These are phyloP conservation scores for Corylus heterophylla DNA, from an alignment of 306 rosid species.

Conservation along the genomic window DNA sequence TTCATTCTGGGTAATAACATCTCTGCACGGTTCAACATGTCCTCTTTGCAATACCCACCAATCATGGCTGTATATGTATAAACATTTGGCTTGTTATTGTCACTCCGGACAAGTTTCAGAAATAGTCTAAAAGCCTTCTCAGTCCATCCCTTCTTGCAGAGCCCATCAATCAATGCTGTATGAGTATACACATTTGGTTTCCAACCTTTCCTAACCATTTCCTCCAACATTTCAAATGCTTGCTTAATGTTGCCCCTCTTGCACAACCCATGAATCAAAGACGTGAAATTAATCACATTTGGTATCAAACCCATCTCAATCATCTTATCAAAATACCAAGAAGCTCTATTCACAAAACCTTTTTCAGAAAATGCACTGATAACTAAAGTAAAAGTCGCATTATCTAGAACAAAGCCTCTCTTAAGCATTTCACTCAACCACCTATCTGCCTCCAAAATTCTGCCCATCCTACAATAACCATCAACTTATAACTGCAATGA, in stretches of 20 bases:
- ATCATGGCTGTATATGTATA: slow-evolving; percentile 90
- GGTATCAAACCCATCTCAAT: slow-evolving; percentile 66
- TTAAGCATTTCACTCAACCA: slow-evolving; percentile 73
- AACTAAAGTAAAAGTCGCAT: slow-evolving; percentile 59
- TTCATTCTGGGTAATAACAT: slow-evolving; percentile 82
- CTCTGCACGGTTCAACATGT: slow-evolving; percentile 71
- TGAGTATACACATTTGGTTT: slow-evolving; percentile 90
- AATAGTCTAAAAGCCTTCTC: slow-evolving; percentile 89
- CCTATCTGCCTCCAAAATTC: slow-evolving; percentile 68
- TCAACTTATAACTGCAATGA: slow-evolving; percentile 60
- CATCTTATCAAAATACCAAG: slow-evolving; percentile 64
- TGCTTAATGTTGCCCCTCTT: slow-evolving; percentile 86
- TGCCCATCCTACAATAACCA: slow-evolving; percentile 63
- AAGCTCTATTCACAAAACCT: slow-evolving; percentile 55
- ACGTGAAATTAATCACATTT: slow-evolving; percentile 71
- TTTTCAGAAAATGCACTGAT: slow-evolving; percentile 53
- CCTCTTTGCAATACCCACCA: slow-evolving; percentile 74
- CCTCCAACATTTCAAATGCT: slow-evolving; percentile 97
- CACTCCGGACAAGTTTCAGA: slow-evolving; percentile 90
- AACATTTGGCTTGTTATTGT: slow-evolving; percentile 73
- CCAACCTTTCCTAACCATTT: slow-evolving; percentile 90
- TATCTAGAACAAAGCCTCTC: slow-evolving; percentile 67
- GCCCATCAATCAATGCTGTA: slow-evolving; percentile 70
- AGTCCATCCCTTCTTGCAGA: slow-evolving; percentile 97
- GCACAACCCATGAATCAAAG: slow-evolving; percentile 81